Evolutionary conservation across 176 grass and related monocot species (phyloP).

Genomic region (Carex kokanica): DNA sequence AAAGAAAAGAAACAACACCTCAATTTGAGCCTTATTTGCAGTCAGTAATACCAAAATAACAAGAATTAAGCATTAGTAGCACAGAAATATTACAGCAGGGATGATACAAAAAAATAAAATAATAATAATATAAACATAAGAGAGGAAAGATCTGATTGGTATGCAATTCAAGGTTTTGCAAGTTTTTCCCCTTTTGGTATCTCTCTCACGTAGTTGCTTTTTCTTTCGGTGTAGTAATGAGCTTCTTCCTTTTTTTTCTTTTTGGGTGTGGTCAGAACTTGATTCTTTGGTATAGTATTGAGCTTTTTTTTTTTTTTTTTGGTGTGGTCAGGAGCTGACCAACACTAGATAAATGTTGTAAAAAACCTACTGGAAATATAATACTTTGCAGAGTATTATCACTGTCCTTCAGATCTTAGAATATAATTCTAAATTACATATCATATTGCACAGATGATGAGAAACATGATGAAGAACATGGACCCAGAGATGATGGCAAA

Average conservation of each 20-base stretch:
- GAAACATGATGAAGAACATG: conserved; percentile 96
- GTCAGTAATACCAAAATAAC: not conserved
- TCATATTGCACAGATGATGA: conserved; percentile 62
- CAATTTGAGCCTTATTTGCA: not conserved
- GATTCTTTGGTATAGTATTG: not conserved
- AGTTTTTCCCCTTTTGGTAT: not conserved
- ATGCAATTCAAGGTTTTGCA: not conserved
- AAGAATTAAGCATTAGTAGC: not conserved
- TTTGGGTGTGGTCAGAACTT: not conserved
- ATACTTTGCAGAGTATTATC: not conserved
- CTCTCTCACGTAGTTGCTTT: not conserved
- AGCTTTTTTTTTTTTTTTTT: not conserved
- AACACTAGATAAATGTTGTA: not conserved
- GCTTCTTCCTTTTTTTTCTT: not conserved
- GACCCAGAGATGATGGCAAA: conserved; percentile 95
- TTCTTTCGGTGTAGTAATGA: not conserved
- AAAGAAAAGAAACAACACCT: not conserved
- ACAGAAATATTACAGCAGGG: not conserved
- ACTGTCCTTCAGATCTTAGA: not conserved
- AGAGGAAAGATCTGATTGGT: not conserved
- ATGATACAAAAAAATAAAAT: not conserved
- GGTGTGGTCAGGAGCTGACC: not conserved
- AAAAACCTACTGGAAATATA: not conserved
- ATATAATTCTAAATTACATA: not conserved
- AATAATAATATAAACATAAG: not conserved